Evolutionary conservation across 2,329 filamentous ascomycete genomes (phyloP), one percentile per base, ranked within the genome.

Genomic region (Cryphonectria carpinicola): DNA sequence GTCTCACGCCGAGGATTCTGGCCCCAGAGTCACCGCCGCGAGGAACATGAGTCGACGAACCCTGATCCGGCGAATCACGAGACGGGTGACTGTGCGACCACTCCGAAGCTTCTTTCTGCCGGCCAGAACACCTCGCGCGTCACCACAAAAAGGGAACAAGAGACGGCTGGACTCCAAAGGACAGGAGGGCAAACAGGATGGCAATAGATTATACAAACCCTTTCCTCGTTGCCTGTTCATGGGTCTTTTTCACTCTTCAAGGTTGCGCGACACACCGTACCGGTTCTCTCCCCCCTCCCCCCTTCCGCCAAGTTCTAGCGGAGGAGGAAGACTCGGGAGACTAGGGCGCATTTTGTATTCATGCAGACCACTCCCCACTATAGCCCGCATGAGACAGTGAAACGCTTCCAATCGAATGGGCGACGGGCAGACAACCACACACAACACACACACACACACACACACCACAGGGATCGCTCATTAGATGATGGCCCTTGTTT

Each of bases 51-150:
- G 65, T 65, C 65, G 70, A 66, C 43, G 61, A 66, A 65, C 62
- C 65, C 62, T 71, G 66, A 68, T 68, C 58, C 56, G 64, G 56
- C 70, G 70, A 71, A 71, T 71, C 62, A 69, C 66, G 60, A 62
- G 68, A 28, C 66, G 52, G 46, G 32, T 17, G 52, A 43, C 58
- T 25, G 65, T 65, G 63, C 68, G 54, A 63, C 43, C 64, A 41
- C 35, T 67, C 58, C 65, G 65, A 65, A 66, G 65, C 70, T 70
- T 70, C 49, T 67, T 22, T 52, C 60, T 68, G 69, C 49, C n/a
- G 35, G 66, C 49, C 49, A 52, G 52, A 10, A 35, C 39, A 28
- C 60, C 41, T 56, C 68, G n/a, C 68, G 62, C 52, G 68, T 54
- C 46, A 35, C 32, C 39, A 65, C 39, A 56, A n/a, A n/a, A 25